Conservation (phyloP, 441 rosid genomes). For the Viola pubescens region DNA sequence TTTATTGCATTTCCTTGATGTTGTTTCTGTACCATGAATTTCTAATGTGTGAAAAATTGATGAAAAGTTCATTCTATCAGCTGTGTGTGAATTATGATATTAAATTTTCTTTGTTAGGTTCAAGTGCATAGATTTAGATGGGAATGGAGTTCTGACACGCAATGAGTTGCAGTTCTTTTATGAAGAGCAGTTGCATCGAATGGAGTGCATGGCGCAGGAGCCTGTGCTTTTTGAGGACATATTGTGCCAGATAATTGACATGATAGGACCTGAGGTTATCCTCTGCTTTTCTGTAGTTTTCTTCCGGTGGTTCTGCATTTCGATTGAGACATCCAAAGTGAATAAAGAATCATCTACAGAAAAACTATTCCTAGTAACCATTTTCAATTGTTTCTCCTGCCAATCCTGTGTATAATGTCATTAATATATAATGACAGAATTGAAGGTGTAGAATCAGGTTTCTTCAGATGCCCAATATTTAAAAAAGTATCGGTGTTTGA, state of each 20-base stretch:
- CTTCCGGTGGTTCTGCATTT: constrained; percentile 4
- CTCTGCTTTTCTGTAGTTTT: constrained; percentile 13
- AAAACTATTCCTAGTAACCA: background rate
- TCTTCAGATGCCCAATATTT: background rate
- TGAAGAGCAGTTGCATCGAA: constrained; percentile 95
- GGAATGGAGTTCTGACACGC: constrained; percentile 73
- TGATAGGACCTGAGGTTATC: constrained; percentile 81
- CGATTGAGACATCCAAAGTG: background rate
- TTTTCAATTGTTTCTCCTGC: background rate
- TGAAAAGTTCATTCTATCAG: background rate
- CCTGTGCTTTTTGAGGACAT: constrained; percentile 97
- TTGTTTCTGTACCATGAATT: background rate
- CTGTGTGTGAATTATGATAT: constrained; percentile 3
- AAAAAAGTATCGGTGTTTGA: constrained; percentile 7
- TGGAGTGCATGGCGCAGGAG: constrained; percentile 99
- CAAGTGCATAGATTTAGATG: constrained; percentile 96
- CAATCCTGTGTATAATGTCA: background rate
- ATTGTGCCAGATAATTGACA: constrained; percentile 89
- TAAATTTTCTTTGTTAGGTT: constrained; percentile 45
- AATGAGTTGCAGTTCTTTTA: constrained; percentile 96
- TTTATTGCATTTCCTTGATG: constrained; percentile 2
- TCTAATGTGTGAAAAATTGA: too few relatives aligned
- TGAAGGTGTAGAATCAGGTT: background rate
- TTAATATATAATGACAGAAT: too few relatives aligned
- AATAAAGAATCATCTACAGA: constrained; percentile 1